Conservation (phyloP, 768 basidiomycete species). For the Leucosporidium yakuticum region DNA sequence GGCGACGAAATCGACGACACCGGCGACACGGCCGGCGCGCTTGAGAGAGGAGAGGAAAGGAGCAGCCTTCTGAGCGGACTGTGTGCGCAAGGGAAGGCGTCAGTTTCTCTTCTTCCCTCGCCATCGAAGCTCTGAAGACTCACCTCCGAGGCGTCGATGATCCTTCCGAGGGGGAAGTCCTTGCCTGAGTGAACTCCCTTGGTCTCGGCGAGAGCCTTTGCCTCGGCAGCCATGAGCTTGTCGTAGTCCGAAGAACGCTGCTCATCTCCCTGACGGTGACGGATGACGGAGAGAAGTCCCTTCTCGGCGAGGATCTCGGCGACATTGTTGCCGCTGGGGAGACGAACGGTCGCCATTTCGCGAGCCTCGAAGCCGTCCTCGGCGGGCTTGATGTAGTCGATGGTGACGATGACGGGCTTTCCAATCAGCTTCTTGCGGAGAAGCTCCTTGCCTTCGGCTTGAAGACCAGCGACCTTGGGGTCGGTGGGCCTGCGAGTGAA, state of each 20-base stretch:
- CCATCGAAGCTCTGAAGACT: constrained; percentile 18
- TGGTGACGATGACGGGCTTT: constrained; percentile 58
- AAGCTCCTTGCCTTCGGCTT: constrained; percentile 88
- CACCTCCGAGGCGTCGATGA: constrained; percentile 90
- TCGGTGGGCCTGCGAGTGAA: constrained; percentile 65
- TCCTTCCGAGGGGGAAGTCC: constrained; percentile 68
- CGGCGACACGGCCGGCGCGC: constrained; percentile 72
- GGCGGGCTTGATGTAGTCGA: constrained; percentile 84
- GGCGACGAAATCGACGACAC: constrained; percentile 86
- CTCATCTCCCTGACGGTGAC: constrained; percentile 88
- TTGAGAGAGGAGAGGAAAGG: constrained; percentile 90
- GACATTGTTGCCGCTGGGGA: constrained; percentile 58
- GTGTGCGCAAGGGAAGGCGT: background rate
- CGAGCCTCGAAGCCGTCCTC: constrained; percentile 93
- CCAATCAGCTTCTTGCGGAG: constrained; percentile 87
- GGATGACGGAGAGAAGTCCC: constrained; percentile 78
- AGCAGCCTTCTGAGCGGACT: constrained; percentile 22
- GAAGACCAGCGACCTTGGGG: constrained; percentile 76
- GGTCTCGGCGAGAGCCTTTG: constrained; percentile 54
- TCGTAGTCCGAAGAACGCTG: constrained; percentile 91
- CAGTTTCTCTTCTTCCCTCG: background rate
- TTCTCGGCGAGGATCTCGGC: constrained; percentile 91
- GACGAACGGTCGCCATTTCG: constrained; percentile 71
- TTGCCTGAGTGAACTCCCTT: constrained; percentile 90
- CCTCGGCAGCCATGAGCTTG: constrained; percentile 90